Evolutionary conservation across 1,284 basidiomycete species (phyloP).

Genomic region (Microbotryum silenes-acaulis): DNA sequence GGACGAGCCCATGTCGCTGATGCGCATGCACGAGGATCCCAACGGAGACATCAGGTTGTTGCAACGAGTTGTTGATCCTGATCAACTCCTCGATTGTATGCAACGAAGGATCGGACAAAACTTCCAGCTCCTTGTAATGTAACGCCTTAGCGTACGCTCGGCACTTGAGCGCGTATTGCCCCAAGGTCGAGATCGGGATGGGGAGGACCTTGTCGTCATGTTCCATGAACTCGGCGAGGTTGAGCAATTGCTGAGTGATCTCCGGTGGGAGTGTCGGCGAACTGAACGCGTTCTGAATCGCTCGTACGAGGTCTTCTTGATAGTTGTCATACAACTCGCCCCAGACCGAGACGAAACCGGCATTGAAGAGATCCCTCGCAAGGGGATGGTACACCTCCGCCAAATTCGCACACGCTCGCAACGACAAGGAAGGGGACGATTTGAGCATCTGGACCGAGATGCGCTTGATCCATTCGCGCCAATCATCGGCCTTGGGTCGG

Average conservation of each 20-base stretch:
- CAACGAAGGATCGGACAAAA: constrained; percentile 74
- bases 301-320: constrained; percentile 89
- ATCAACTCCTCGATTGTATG: constrained; percentile 88
- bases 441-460: constrained; percentile 96
- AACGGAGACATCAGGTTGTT: constrained; percentile 94
- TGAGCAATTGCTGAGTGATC: constrained; percentile 86
- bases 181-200: constrained; percentile 86
- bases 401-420: constrained; percentile 88
- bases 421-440: constrained; percentile 92
- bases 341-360: constrained; percentile 98
- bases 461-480: constrained; percentile 92
- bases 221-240: constrained; percentile 99
- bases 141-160: constrained; percentile 96
- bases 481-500: constrained; percentile 58
- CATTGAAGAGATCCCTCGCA: constrained; percentile 93
- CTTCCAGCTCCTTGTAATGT: constrained; percentile 98
- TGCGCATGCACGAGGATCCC: constrained; percentile 83
- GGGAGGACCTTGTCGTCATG: constrained; percentile 95
- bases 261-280: constrained; percentile 73
- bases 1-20: constrained; percentile 53
- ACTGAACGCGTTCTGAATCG: constrained; percentile 82
- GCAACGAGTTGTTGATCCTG: constrained; percentile 92
- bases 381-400: constrained; percentile 87
- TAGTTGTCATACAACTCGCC: constrained; percentile 91
- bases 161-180: constrained; percentile 87